Base-by-base conservation (phyloP, 23 red algal genomes). In the Rhodosorus marinus region DNA sequence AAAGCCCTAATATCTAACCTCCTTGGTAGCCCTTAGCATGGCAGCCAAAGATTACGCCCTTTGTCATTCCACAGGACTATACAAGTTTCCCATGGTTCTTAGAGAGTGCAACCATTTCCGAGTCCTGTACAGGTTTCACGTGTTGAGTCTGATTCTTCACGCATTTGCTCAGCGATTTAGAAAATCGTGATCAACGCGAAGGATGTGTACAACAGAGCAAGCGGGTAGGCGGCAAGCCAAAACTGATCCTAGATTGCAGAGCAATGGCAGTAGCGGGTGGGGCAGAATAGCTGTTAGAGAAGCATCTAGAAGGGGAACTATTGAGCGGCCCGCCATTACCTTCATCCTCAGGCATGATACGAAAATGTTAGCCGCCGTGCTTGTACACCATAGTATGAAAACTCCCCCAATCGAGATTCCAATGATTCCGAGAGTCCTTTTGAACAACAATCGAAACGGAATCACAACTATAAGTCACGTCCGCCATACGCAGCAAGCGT, bases 141-240 rank as follows among this genome's bases (percentile, higher is more conserved):
- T n/a, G n/a, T n/a, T n/a, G n/a, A n/a, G n/a, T n/a, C n/a, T n/a
- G n/a, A n/a, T n/a, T n/a, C n/a, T 8, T 62, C 51, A 15, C 31
- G 7, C 14, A 7, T 62, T 28, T 19, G 33, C 3, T 3, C 21
- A 3, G 47, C 1, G 20, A 8, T 8, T 81, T 51, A 98, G 63
- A 98, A 98, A 29, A 98, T 68, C 5, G 90, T 85, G 31, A 98
- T 84, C 36, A 98, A 58, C 15, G 81, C 90, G 54, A 98, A 98
- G 21, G 90, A 98, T 5, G 90, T 75, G 55, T 98, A 98, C 35
- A 82, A 69, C 20, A 98, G 57, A 1, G 69, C 90, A 20, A 98
- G 47, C 3, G 90, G 90, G 49, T 98, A 98, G 63, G 71, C 81
- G 38, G 86, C 75, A 23, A 98, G 62, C 77, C 76, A 82, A 47